Conservation (phyloP, 2,329 filamentous ascomycete species). For the Aspergillus tanneri region DNA sequence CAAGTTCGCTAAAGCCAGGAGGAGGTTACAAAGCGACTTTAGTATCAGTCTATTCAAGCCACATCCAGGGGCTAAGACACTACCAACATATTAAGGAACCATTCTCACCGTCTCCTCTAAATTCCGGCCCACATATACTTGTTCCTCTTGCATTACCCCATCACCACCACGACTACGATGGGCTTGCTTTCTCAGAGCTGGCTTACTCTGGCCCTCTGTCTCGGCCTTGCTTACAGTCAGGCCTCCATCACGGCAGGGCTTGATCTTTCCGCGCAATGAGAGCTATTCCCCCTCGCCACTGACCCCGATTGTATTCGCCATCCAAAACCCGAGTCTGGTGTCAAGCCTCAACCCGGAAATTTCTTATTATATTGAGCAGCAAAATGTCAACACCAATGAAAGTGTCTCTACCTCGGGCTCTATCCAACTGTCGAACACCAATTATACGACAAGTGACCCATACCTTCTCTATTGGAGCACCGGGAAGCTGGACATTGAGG, state of each 20-base stretch:
- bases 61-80: no score
- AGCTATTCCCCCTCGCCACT: constrained; percentile 6
- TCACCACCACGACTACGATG: no score
- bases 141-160: no score
- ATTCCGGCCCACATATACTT: no score
- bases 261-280: constrained; percentile 14
- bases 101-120: no score
- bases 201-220: background rate
- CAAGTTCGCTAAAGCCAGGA: background rate
- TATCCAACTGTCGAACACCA: background rate
- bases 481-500: background rate
- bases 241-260: background rate
- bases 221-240: background rate
- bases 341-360: background rate
- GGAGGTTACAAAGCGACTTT: background rate
- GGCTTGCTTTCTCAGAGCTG: background rate
- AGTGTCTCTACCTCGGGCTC: background rate
- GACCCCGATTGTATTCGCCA: constrained; percentile 14
- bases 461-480: constrained; percentile 3
- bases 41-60: background rate
- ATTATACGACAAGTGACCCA: constrained; percentile 1
- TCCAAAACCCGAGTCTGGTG: constrained; percentile 12
- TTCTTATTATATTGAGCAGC: background rate
- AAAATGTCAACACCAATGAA: background rate
- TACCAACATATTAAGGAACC: no score